These are phyloP conservation scores for Murraya paniculata DNA, from an alignment of 345 rosid species.

Conservation along the genomic window DNA sequence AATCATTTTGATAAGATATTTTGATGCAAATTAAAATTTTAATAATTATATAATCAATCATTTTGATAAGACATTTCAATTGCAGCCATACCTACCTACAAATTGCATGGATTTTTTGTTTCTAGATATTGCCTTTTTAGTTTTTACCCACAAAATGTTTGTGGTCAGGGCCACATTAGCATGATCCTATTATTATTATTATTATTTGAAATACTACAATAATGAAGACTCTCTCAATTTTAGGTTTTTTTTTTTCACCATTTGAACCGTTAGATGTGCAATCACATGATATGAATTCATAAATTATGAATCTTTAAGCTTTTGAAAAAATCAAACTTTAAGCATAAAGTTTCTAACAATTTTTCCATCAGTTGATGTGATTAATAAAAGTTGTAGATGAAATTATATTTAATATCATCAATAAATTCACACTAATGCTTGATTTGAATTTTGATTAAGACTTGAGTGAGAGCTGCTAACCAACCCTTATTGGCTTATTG, in stretches of 20 bases:
- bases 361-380: neutral
- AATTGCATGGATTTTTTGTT: conserved; percentile 3
- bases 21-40: neutral
- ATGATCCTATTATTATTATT: too few relatives aligned
- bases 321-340: neutral
- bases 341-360: neutral
- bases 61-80: conserved; percentile 1
- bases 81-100: neutral
- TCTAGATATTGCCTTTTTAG: neutral
- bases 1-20: conserved; percentile 1
- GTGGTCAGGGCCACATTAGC: conserved; percentile 1
- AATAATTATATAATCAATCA: neutral
- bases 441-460: neutral
- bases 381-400: neutral
- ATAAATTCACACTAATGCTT: neutral
- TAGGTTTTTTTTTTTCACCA: neutral
- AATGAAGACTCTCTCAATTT: too few relatives aligned
- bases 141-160: too few relatives aligned
- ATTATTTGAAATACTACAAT: too few relatives aligned
- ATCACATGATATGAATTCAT: too few relatives aligned
- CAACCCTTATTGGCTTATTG: neutral
- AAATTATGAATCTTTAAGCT: neutral
- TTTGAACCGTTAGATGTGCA: neutral
- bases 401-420: neutral
- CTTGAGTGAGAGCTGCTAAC: conserved; percentile 6